A percentile compares a stretch with the other conserved stretches of the same genome.
Conservation (phyloP, 129 eudicot species). For the Flaveria bidentis region DNA sequence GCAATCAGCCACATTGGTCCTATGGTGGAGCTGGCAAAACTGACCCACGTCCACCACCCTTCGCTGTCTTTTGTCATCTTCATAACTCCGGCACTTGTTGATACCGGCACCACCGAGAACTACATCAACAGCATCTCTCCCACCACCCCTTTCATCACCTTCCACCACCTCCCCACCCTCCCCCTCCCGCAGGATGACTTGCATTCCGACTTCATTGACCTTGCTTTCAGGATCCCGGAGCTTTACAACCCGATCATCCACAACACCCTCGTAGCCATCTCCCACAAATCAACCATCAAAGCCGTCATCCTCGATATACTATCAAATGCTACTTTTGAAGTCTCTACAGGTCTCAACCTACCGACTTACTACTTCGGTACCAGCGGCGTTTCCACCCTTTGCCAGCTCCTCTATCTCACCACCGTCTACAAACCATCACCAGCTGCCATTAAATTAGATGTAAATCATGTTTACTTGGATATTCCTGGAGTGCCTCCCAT, state of each 20-base stretch:
- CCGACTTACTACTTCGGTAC: conserved; percentile 68
- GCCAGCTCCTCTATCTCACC: conserved; percentile 38
- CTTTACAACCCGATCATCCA: conserved; percentile 46
- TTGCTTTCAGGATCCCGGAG: conserved; percentile 41
- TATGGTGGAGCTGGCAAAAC: conserved; percentile 64
- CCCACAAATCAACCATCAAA: conserved; percentile 33
- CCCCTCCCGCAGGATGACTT: conserved; percentile 27
- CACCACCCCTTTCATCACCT: conserved; percentile 54
- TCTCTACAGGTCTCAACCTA: conserved; percentile 19
- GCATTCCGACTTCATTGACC: conserved; percentile 30
- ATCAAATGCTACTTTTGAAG: conserved; percentile 47
- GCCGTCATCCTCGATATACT: conserved; percentile 68
- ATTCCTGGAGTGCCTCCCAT: conserved; percentile 61
- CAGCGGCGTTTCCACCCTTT: conserved; percentile 45
- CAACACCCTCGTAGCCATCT: conserved; percentile 42
- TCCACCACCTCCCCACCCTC: conserved; percentile 50
- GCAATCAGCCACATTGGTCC: conserved; percentile 56
- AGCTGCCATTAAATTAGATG: conserved; percentile 29
- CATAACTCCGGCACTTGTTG: conserved; percentile 29
- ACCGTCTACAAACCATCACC: conserved; percentile 38
- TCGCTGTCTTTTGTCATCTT: conserved; percentile 43
- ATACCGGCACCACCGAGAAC: conserved; percentile 43
- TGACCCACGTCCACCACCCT: conserved; percentile 40
- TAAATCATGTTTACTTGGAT: conserved; percentile 15
- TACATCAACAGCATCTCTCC: conserved; percentile 44